phyloP scores from a whole-genome alignment of 257 asterid species.

The Nicotiana knightiana region DNA sequence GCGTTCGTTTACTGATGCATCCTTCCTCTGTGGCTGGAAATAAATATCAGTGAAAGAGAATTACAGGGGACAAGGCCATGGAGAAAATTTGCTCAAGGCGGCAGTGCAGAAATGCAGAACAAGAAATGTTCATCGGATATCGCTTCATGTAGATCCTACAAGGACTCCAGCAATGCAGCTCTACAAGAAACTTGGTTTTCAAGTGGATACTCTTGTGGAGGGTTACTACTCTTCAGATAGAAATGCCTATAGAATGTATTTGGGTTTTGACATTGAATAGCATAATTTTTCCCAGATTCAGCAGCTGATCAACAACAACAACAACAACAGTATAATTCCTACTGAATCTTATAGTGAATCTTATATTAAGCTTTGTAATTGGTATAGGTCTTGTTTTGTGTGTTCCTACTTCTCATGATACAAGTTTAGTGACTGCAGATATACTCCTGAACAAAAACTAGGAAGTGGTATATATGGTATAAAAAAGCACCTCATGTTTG shows the following conservation, averaged over 20 bases:
- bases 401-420: too few species aligned
- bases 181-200: conserved; percentile 71
- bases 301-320: background rate
- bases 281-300: background rate
- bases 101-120: conserved; percentile 67
- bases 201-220: conserved; percentile 59
- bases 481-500: too few species aligned
- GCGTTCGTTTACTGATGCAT: background rate
- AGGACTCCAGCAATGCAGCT: conserved; percentile 66
- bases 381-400: too few species aligned
- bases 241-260: conserved; percentile 80
- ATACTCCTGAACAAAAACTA: too few species aligned
- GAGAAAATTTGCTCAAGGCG: conserved; percentile 70
- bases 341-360: too few species aligned
- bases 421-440: too few species aligned
- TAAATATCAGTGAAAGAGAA: conserved; percentile 57
- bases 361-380: too few species aligned
- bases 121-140: conserved; percentile 57
- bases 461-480: too few species aligned
- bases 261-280: conserved; percentile 47
- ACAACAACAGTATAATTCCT: too few species aligned
- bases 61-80: conserved; percentile 56
- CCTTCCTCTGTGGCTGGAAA: conserved; percentile 5
- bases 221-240: conserved; percentile 69
- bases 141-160: conserved; percentile 83